Evolutionary conservation across 2,329 filamentous ascomycete species (phyloP), one percentile per base, ranked within the genome.

Genomic region (Drechslera avenae): DNA sequence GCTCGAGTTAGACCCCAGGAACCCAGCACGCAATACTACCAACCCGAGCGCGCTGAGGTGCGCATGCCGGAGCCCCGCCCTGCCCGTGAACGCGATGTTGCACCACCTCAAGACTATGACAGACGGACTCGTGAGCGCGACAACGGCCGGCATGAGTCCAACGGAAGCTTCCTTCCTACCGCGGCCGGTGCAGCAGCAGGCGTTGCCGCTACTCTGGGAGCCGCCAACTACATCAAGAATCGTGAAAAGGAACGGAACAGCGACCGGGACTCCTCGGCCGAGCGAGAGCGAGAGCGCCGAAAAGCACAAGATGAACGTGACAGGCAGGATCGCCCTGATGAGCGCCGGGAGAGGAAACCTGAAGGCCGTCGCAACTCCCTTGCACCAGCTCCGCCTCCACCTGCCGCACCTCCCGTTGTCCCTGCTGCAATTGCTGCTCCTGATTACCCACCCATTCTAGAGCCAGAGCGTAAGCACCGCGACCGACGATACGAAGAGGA

Each of bases 241-340:
- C 67, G 63, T 17, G 73, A 71, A 9, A 63, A 64, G 32, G 67
- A 68, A 68, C 68, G 56, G 23, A 34, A 30, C 13, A 52, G 50
- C 17, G 50, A 52, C 39, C 50, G 50, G 34, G 50, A 52, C 45
- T 52, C 50, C 3, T 52, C 50, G 7, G 50, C 45, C 9, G 50
- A 52, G 13, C 39, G 81, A 74, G 68, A 77, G 64, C 69, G 81
- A 73, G 68, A 77, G 64, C 56, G 60, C 17, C 60, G 59, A 16
- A 57, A 53, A 43, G 60, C 65, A 35, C 56, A 66, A 16, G 68
- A 72, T 19, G 73, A 71, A 33, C 66, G 67, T 17, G 62, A 65
- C 19, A 54, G 56, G 33, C 61, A 60, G 33, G 63, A 64, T 34
- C 57, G 62, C 14, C 54, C 52, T 31, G 62, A 65, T 5, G 68